Conservation (phyloP, 2,329 filamentous ascomycete species). For the Anthostomella pinea region DNA sequence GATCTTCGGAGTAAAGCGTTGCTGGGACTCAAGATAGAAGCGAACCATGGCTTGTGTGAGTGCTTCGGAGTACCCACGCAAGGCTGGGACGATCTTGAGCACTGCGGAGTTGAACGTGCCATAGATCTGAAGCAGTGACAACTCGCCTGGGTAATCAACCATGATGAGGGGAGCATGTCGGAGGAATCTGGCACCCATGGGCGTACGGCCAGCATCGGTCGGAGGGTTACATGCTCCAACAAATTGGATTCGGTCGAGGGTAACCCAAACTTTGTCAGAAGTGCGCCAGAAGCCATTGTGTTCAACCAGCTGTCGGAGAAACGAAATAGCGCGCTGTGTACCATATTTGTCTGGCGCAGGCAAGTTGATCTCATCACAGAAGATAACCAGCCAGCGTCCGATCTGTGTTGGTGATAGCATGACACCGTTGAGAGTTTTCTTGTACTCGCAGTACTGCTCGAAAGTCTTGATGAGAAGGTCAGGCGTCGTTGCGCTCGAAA, state of each 20-base stretch:
- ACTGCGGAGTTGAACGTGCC: conserved; percentile 96
- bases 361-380: conserved; percentile 99
- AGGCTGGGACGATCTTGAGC: conserved; percentile 90
- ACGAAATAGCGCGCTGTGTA: conserved; percentile 95
- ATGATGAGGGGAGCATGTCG: conserved; percentile 97
- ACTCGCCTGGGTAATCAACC: conserved; percentile 97
- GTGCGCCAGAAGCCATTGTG: conserved; percentile 99
- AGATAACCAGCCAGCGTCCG: conserved; percentile 95
- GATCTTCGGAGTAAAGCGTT: conserved; percentile 91
- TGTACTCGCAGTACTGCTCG: conserved; percentile 99
- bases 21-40: conserved; percentile 92
- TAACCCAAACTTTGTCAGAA: conserved; percentile 96
- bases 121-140: conserved; percentile 95
- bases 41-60: conserved; percentile 97
- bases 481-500: conserved; percentile 96
- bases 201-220: conserved; percentile 93
- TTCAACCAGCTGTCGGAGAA: conserved; percentile 94
- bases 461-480: conserved; percentile 99
- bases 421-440: conserved; percentile 95
- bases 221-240: conserved; percentile 98
- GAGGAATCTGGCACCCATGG: conserved; percentile 89
- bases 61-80: conserved; percentile 92
- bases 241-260: conserved; percentile 95
- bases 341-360: conserved; percentile 97
- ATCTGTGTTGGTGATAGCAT: conserved; percentile 95